Evolutionary conservation across 352 stramenopile species (phyloP).

Genomic region (Pythium periplocum): DNA sequence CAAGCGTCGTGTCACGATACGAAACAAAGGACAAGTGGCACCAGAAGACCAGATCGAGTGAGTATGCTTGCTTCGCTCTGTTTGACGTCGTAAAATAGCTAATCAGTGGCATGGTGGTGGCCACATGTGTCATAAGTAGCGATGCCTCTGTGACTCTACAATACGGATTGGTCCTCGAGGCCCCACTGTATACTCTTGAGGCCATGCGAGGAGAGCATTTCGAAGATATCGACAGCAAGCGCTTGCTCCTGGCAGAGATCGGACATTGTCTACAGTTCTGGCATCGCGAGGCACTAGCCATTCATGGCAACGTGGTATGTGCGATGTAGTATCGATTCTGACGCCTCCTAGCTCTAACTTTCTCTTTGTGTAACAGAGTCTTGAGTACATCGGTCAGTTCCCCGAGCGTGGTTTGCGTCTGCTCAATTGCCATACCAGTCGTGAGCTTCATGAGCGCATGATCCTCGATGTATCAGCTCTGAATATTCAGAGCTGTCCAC

Average conservation of each 20-base stretch:
- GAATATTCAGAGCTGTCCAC: conserved; percentile 26
- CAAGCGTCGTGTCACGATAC: conserved; percentile 40
- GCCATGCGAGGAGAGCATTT: conserved; percentile 26
- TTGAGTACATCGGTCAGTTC: conserved; percentile 46
- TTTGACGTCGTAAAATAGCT: background rate
- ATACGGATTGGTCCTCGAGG: conserved; percentile 48
- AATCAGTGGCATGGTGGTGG: too few relatives aligned
- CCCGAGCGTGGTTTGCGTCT: conserved; percentile 30
- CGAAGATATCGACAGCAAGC: conserved; percentile 22
- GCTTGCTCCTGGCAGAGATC: conserved; percentile 32
- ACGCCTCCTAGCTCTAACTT: too few relatives aligned
- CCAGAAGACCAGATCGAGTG: conserved; percentile 61
- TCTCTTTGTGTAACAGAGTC: conserved; percentile 11
- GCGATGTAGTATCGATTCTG: background rate
- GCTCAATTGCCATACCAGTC: conserved; percentile 38
- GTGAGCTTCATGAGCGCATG: conserved; percentile 26
- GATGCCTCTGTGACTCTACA: conserved; percentile 44
- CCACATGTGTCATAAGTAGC: conserved; percentile 17
- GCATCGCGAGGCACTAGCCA: conserved; percentile 41
- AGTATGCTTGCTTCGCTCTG: background rate
- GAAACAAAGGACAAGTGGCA: conserved; percentile 16
- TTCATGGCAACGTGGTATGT: conserved; percentile 66
- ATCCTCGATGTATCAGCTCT: conserved; percentile 25
- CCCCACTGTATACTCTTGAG: conserved; percentile 48
- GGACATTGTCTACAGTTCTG: conserved; percentile 52